Evolutionary conservation across 331 rosid species (phyloP).

Genomic region (Arachis monticola): DNA sequence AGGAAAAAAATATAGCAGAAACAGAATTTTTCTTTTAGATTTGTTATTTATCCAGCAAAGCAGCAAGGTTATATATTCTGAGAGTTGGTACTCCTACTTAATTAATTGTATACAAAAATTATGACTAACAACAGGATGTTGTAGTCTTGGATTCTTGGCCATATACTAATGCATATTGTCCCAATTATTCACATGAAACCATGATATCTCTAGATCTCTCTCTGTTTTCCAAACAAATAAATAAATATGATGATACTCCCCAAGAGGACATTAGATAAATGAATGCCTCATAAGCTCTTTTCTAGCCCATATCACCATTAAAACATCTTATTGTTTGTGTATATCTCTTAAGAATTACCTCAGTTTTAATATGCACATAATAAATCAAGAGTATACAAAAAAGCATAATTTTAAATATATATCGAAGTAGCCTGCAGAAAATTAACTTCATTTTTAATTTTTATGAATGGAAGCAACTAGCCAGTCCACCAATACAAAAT

Average conservation of each 20-base stretch:
- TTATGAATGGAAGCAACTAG: slow-evolving; percentile 2
- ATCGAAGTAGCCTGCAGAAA: slow-evolving; percentile 17
- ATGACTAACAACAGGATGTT: slow-evolving; percentile 15
- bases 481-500: slow-evolving; percentile 29
- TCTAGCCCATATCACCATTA: slow-evolving; percentile 10
- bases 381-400: slow-evolving; percentile 22
- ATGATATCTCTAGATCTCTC: background rate
- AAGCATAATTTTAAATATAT: background rate
- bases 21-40: slow-evolving; percentile 10
- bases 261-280: background rate
- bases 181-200: slow-evolving; percentile 18
- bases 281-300: slow-evolving; percentile 29
- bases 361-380: background rate
- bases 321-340: background rate
- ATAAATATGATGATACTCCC: too few species aligned
- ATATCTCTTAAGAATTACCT: slow-evolving; percentile 26
- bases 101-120: background rate
- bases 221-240: too few species aligned
- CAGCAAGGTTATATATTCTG: background rate
- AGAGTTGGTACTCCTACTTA: background rate
- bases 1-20: background rate
- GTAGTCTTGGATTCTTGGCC: slow-evolving; percentile 1
- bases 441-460: slow-evolving; percentile 23
- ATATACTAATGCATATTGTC: slow-evolving; percentile 1
- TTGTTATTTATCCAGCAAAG: slow-evolving; percentile 21